Percentiles rank a stretch among this genome's conserved stretches.
Evolutionary conservation across 2,329 filamentous ascomycete species (phyloP).

Genomic region (Ceratocystis lukuohia): DNA sequence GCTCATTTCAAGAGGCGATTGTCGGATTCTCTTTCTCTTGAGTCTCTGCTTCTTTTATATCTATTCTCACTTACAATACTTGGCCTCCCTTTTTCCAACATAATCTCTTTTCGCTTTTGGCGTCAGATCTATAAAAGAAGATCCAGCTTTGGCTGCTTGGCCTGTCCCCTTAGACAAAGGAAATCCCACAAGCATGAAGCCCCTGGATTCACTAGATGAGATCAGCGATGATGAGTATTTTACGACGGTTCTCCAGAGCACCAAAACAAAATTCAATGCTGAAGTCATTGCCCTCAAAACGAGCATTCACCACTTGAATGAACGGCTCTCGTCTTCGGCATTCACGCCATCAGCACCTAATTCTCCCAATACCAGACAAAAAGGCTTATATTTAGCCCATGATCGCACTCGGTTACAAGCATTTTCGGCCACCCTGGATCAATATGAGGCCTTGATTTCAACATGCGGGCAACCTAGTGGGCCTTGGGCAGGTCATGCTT

Average conservation of each 20-base stretch:
- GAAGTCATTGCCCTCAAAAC: slow-evolving; percentile 16
- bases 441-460: slow-evolving; percentile 11
- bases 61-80: background rate
- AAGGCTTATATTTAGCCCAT: background rate
- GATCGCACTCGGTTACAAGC: background rate
- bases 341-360: background rate
- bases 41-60: background rate
- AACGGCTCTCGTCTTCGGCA: slow-evolving; percentile 5
- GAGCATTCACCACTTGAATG: slow-evolving; percentile 16
- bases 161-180: background rate
- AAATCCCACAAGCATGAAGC: slow-evolving; percentile 11
- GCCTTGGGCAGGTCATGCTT: background rate
- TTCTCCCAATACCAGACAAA: background rate
- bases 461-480: background rate
- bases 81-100: background rate
- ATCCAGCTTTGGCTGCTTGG: background rate
- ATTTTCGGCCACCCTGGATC: slow-evolving; percentile 10
- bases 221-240: slow-evolving; percentile 19
- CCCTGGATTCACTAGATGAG: slow-evolving; percentile 14
- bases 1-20: background rate
- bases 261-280: slow-evolving; percentile 13
- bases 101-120: background rate
- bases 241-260: slow-evolving; percentile 14
- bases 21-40: background rate
- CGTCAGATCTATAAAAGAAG: background rate